Base-by-base conservation (phyloP, 164 flowering plant species). In the Cinnamomum chago region DNA sequence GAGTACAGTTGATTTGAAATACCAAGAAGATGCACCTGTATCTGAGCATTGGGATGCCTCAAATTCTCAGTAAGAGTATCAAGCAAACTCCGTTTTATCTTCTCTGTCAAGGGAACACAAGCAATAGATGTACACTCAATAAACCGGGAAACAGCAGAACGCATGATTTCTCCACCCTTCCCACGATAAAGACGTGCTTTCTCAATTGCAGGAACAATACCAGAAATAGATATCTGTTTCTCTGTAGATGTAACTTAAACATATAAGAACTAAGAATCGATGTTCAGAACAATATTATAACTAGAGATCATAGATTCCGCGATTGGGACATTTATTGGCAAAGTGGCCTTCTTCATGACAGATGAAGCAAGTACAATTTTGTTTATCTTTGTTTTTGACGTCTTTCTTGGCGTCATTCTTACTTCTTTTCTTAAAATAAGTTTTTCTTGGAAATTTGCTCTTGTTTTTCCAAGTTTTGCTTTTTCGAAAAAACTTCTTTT, bases 131-230 rank as follows among this genome's bases (percentile, higher is more conserved):
- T 86, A 73, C 98, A 93, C 64, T 89, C 89, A 71, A 92, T 88
- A 77, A 89, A 90, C 76, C 94, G 89, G 4, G 99, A 95, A 76
- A 95, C 97, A 81, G 94, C 90, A 79, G 91, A 74, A 23, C 98
- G 97, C 98, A 95, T 95, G 73, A 95, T 91, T 81, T 95, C 99
- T 82, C 99, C 99, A 80, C 98, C 98, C 81, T 95, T 95, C 65
- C 99, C 98, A 78, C 99, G 97, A 82, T 95, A 95, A 70, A 93
- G 96, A 40, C 96, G 93, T 75, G 99, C 98, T 82, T 91, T 95
- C 81, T 95, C 99, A 85, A 95, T 95, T 67, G 93, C 97, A 83
- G 94, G 96, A 81, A 95, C 97, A 58, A 95, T 64, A 76, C 90
- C 88, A 75, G 94, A 88, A 79, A 89, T 78, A 67, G 70, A 62